Base-by-base conservation (phyloP, 202 grass and related monocot species). In the Musa balbisiana region DNA sequence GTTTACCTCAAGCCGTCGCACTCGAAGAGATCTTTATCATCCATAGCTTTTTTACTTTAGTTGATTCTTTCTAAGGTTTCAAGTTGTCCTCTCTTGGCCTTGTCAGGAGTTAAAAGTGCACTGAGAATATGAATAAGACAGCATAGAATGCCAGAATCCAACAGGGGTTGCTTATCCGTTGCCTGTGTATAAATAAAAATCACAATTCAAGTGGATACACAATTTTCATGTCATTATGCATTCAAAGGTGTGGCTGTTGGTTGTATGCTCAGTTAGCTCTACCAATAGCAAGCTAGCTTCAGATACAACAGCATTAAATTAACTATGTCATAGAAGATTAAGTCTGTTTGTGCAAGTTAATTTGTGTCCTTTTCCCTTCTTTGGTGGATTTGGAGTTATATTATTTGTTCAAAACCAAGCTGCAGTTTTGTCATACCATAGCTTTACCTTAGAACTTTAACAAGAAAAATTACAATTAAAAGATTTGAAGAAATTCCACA, bases 81-180 rank as follows among this genome's bases (percentile, higher is more conserved):
- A 66, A 73, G 60, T 55, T 78, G 64, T 82, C 82, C 86, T 85
- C 76, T 69, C 65, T 85, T 76, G 71, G 77, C 85, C 78, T 88
- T 83, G 84, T 92, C 80, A 29, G 74, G 69, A 83, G 82, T 90
- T 81, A 99, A 80, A 78, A 99, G 89, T 77, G 90, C 87, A 88
- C 88, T 91, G 67, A 99, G 89, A 59, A 95, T 92, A 84, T 92
- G 90, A 83, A 95, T 91, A 82, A 99, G 91, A 55, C 91, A 99
- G 83, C 91, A 91, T 69, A 99, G 84, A 83, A 99, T 92, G 77
- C 95, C 95, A 87, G 95, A 94, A 79, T 99, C 95, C 89, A 99
- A 82, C 59, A 99, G 62, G 80, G 89, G 89, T 76, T 99, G 95
- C 58, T 88, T 95, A 82, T 95, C 89, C 64, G 78, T 84, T 80